Base-by-base conservation (phyloP, 2,329 filamentous ascomycete genomes). In the Diaporthe citri region DNA sequence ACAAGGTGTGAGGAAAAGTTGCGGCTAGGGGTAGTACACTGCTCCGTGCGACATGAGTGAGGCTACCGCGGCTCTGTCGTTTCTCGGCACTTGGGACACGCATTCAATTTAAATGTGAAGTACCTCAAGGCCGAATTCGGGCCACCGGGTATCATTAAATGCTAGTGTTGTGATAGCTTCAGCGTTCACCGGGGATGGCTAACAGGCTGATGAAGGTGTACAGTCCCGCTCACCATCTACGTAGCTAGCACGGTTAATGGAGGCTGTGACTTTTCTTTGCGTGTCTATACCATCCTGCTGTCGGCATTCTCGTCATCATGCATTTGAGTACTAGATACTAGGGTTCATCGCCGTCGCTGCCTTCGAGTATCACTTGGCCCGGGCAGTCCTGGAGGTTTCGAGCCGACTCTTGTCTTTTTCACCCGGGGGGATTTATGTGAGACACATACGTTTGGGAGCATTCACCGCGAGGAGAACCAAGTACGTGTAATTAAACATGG, bases 361-460 rank as follows among this genome's bases (percentile, higher is more conserved):
- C 22, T 36, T 39, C 12, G n/a, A 12, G 25, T 10, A 13, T 2
- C 25, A 17, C 2, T 46, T 22, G 15, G 25, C 7, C 4, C 8
- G 25, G 41, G 28, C n/a, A 10, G 22, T 48, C 41, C 25, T 34
- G 6, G 8, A 31, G 28, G 20, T 31, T 66, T 48, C 5, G 60
- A 48, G 41, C 60, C 28, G 20, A 13, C 34, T 59, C 56, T 36
- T 39, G 2, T 39, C 36, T 52, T 6, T 7, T 7, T 12, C 3
- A 22, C 15, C n/a, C 0, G 0, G 9, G 6, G 25, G 39, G 1
- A 41, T 17, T 15, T 3, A n/a, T 2, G 25, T 39, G 22, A 9
- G 25, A 31, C 1, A 6, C 1, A 34, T 9, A 1, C 1, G 10
- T 10, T 3, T 28, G 3, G 20, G 7, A 4, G 4, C 2, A 28